These are phyloP conservation scores for Podospora comata DNA, from an alignment of 495 filamentous ascomycete species.

Conservation along the genomic window DNA sequence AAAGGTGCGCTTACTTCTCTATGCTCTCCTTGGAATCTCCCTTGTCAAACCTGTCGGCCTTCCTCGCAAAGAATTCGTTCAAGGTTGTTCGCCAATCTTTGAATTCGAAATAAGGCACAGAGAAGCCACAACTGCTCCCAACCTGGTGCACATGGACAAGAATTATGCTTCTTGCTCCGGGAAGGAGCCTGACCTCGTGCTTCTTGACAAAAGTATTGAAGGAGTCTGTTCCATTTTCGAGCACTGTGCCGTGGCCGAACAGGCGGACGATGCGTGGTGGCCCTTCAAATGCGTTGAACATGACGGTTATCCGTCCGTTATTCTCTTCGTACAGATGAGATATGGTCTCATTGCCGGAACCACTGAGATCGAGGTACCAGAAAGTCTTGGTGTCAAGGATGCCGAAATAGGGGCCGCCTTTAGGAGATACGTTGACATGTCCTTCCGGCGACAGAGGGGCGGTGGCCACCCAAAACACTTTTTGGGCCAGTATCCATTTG, in stretches of 20 bases:
- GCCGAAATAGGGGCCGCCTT: slow-evolving; percentile 61
- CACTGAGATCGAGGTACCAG: slow-evolving; percentile 70
- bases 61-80: slow-evolving; percentile 48
- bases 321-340: slow-evolving; percentile 62
- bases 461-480: slow-evolving; percentile 65
- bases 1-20: slow-evolving; percentile 36
- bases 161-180: slow-evolving; percentile 60
- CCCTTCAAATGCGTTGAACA: slow-evolving; percentile 66
- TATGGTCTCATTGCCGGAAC: slow-evolving; percentile 70
- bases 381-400: slow-evolving; percentile 56
- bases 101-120: slow-evolving; percentile 53
- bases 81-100: slow-evolving; percentile 45
- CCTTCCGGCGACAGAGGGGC: slow-evolving; percentile 57
- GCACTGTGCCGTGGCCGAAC: slow-evolving; percentile 64
- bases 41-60: slow-evolving; percentile 37
- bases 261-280: slow-evolving; percentile 65
- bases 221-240: slow-evolving; percentile 53
- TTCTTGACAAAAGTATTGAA: slow-evolving; percentile 49
- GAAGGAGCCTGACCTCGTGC: slow-evolving; percentile 41
- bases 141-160: slow-evolving; percentile 66
- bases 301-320: slow-evolving; percentile 67
- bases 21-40: slow-evolving; percentile 51
- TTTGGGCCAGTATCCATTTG: slow-evolving; percentile 59
- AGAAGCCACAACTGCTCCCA: slow-evolving; percentile 50
- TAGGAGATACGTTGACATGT: slow-evolving; percentile 68